Base-by-base conservation (phyloP, 2,329 filamentous ascomycete species). In the Teratosphaeria epicoccoides region DNA sequence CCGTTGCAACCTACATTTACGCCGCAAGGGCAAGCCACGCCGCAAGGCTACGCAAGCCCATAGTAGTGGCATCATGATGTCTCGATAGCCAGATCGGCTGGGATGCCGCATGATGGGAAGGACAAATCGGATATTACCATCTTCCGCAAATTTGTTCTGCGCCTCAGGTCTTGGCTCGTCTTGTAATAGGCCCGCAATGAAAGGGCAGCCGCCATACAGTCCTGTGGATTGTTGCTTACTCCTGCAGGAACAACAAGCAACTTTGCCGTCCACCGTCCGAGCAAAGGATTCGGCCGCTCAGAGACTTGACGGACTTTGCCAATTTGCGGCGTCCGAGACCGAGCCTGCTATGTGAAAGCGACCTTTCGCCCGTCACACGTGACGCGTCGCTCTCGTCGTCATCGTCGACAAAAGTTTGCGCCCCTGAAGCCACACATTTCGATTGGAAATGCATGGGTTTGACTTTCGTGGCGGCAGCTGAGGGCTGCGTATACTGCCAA, bases 191-290 rank as follows among this genome's bases (percentile, higher is more conserved):
- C 33, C 6, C 14, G 33, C 33, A n/a, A n/a, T n/a, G n/a, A n/a
- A n/a, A n/a, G n/a, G 33, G n/a, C 17, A 17, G 33, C 17, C n/a
- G n/a, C 17, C 9, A 17, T 9, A 40, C 33, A 17, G 33, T 20
- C 33, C 33, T 9, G 14, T 40, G n/a, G 33, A 40, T 40, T 17
- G 20, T 17, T 40, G 14, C 33, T 40, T 7, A 17, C 22, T 33
- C 46, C 46, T 48, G 28, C 24, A 48, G 46, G 25, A 48, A 4
- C 46, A 48, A 17, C 46, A 48, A 48, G 46, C 46, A 46, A 22
- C 20, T 17, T 46, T 23, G 11, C 14, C 44, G 22, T 46, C 17
- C 44, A 1, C 25, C 17, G 20, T 14, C 12, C 20, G 44, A 24
- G 23, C 23, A 17, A 46, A 46, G 44, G 22, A 46, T 24, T 24